Percentiles rank a stretch among this genome's conserved stretches.
phyloP scores from a whole-genome alignment of 83 land plant genomes.

The Thuja plicata region DNA sequence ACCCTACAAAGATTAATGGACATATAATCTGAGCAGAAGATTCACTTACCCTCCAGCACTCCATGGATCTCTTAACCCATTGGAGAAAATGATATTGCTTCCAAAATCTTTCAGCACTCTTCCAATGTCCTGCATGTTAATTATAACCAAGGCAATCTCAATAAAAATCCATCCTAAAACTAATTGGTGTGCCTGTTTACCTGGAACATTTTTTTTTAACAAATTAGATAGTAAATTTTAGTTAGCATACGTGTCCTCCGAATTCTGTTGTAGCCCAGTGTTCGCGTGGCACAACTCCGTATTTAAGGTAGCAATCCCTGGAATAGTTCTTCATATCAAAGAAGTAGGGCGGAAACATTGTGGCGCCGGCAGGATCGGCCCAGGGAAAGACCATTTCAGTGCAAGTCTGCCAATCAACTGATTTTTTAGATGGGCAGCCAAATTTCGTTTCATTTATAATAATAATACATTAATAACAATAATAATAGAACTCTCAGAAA shows the following conservation, averaged over 20 bases:
- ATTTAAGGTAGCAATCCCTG: slow-evolving; percentile 22
- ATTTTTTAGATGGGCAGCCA: too few relatives aligned
- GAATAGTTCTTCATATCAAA: slow-evolving; percentile 23
- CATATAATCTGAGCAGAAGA: neutral
- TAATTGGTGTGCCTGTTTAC: too few relatives aligned
- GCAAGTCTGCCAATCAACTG: too few relatives aligned
- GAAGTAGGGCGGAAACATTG: slow-evolving; percentile 47
- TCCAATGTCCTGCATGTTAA: neutral
- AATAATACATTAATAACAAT: too few relatives aligned
- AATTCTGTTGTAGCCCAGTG: slow-evolving; percentile 65
- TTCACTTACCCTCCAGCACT: neutral
- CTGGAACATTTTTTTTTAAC: too few relatives aligned
- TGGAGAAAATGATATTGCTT: slow-evolving; percentile 2
- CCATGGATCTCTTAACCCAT: neutral
- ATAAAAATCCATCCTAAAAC: neutral
- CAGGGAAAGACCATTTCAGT: slow-evolving; percentile 56
- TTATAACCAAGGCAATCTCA: too few relatives aligned
- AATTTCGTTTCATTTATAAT: too few relatives aligned
- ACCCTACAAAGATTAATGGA: neutral
- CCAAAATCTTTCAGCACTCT: neutral
- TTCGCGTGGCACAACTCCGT: slow-evolving; percentile 38
- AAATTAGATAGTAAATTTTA: too few relatives aligned
- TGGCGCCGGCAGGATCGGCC: slow-evolving; percentile 26
- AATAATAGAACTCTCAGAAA: neutral
- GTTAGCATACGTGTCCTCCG: slow-evolving; percentile 50